phyloP scores from a whole-genome alignment of 176 grass and related monocot species.

The Oryza brachyantha region DNA sequence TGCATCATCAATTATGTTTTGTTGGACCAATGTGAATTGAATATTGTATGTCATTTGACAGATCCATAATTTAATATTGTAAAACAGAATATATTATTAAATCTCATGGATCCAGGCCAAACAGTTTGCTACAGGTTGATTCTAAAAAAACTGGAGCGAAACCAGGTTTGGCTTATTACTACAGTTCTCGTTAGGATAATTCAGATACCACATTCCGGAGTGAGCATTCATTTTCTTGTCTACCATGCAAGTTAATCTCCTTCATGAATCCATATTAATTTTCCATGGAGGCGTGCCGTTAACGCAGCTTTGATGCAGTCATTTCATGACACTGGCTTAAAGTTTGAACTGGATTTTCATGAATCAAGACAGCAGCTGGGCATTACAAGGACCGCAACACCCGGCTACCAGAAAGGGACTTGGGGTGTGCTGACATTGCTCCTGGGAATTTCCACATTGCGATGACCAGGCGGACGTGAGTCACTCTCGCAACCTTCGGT shows the following conservation, averaged over 20 bases:
- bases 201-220: background rate
- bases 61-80: background rate
- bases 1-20: background rate
- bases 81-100: background rate
- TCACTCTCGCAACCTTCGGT: background rate
- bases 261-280: background rate
- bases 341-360: conserved; percentile 7
- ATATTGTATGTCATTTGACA: background rate
- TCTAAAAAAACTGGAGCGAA: background rate
- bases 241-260: background rate
- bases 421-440: background rate
- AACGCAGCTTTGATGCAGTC: background rate
- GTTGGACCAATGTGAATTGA: background rate
- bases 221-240: background rate
- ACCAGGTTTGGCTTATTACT: background rate
- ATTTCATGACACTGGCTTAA: background rate
- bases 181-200: background rate
- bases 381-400: conserved; percentile 20
- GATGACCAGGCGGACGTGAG: background rate
- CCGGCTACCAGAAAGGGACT: background rate
- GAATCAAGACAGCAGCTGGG: background rate
- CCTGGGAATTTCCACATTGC: background rate
- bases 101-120: background rate
- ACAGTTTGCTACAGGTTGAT: background rate
- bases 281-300: background rate